Percentiles rank a stretch among this genome's conserved stretches.
Evolutionary conservation across 75 land plant species (phyloP).

Genomic region (Adiantum capillusveneris): DNA sequence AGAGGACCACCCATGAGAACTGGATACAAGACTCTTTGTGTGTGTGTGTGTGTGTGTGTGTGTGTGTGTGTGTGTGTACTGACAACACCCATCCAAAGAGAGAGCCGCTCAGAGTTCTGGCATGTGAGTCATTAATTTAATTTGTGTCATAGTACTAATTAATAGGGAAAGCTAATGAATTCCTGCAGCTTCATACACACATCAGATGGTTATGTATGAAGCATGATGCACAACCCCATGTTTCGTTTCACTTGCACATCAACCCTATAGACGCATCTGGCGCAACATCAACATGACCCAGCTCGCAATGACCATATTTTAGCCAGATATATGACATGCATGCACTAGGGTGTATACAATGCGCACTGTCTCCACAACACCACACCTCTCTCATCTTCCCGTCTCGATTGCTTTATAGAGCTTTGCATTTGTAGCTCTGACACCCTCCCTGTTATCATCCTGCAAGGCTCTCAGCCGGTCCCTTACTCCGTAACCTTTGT

Average conservation of each 20-base stretch:
- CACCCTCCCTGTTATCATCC: constrained; percentile 49
- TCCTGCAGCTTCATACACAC: too few relatives aligned
- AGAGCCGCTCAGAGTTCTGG: too few relatives aligned
- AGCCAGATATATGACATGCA: constrained; percentile 63
- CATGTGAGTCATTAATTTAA: too few relatives aligned
- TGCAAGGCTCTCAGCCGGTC: constrained; percentile 53
- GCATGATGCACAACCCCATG: too few relatives aligned
- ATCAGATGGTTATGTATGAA: too few relatives aligned
- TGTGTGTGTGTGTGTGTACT: too few relatives aligned
- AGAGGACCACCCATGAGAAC: too few relatives aligned
- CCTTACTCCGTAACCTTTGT: constrained; percentile 53
- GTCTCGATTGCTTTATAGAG: constrained; percentile 65
- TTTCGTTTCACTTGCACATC: constrained; percentile 62
- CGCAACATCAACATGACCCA: constrained; percentile 66
- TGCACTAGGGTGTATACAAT: constrained; percentile 73
- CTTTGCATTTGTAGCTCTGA: constrained; percentile 46
- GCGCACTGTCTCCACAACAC: constrained; percentile 57
- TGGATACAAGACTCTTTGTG: too few relatives aligned
- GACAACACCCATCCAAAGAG: too few relatives aligned
- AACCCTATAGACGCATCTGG: constrained; percentile 53
- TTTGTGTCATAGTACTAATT: too few relatives aligned
- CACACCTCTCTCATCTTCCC: constrained; percentile 68
- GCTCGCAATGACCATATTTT: constrained; percentile 64
- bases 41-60: too few relatives aligned
- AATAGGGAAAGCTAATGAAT: too few relatives aligned